A percentile compares a stretch with the other conserved stretches of the same genome.
phyloP scores from a whole-genome alignment of 352 stramenopile species.

The Pilasporangium apinafurcum region DNA sequence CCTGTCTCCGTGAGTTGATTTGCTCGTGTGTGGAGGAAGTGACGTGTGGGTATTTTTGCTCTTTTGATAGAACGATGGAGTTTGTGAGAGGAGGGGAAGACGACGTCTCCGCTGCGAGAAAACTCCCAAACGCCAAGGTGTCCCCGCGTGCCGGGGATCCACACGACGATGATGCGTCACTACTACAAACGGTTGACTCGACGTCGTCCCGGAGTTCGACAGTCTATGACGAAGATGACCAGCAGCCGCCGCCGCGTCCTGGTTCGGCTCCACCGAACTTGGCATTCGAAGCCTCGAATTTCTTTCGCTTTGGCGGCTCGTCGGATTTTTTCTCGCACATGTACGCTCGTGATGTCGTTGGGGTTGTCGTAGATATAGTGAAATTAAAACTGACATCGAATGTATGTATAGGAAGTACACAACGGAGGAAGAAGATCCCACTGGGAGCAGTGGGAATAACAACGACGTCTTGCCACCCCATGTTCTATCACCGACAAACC shows the following conservation, averaged over 20 bases:
- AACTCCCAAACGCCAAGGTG: too few species aligned
- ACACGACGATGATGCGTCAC: slow-evolving; percentile 6
- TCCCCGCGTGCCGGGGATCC: too few species aligned
- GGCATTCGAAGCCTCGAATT: slow-evolving; percentile 33
- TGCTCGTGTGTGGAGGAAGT: too few species aligned
- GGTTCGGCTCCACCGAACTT: slow-evolving; percentile 13
- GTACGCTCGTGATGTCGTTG: slow-evolving; percentile 8
- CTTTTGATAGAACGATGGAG: too few species aligned
- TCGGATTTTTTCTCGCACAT: slow-evolving; percentile 42
- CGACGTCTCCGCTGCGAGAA: too few species aligned
- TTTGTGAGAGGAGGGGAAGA: too few species aligned
- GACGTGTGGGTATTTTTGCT: too few species aligned
- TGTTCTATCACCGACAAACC: slow-evolving; percentile 37
- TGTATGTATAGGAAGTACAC: slow-evolving; percentile 1
- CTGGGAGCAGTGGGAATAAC: slow-evolving; percentile 15
- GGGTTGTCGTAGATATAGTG: not conserved
- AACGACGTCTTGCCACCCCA: slow-evolving; percentile 22
- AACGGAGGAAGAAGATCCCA: slow-evolving; percentile 3
- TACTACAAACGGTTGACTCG: slow-evolving; percentile 13
- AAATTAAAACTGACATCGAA: slow-evolving; percentile 29
- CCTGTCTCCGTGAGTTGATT: too few species aligned
- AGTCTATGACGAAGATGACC: slow-evolving; percentile 18
- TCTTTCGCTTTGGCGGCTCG: slow-evolving; percentile 36
- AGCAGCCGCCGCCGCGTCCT: slow-evolving; percentile 5
- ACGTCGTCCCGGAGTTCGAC: slow-evolving; percentile 15